These are phyloP conservation scores for Pichia sp. DNA, from an alignment of 1,139 yeast species.

Conservation along the genomic window DNA sequence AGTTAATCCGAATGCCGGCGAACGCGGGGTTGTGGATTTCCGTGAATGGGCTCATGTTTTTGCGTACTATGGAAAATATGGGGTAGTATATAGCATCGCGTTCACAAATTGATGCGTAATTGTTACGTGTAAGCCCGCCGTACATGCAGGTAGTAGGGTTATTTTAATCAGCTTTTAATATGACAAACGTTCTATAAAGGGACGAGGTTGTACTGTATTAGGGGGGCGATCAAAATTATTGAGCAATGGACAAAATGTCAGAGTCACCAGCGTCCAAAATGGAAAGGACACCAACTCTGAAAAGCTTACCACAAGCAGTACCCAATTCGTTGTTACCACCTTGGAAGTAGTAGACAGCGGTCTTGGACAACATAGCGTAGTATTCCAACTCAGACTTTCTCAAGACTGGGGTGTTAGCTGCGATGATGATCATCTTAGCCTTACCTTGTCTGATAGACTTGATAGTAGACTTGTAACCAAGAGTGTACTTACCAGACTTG, in stretches of 20 bases:
- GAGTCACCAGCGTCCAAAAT: constrained; percentile 99
- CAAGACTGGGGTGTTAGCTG: constrained; percentile 99
- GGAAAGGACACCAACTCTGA: constrained; percentile 99
- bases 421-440: constrained; percentile 97
- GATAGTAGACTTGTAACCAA: constrained; percentile 99
- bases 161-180: no score
- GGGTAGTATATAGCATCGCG: no score
- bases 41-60: no score
- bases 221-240: no score
- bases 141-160: no score
- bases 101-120: no score
- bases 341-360: constrained; percentile 97
- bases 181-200: no score
- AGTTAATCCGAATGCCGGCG: no score
- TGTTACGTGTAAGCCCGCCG: no score
- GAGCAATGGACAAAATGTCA: constrained; percentile 72
- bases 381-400: constrained; percentile 99
- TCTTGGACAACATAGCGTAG: constrained; percentile 99
- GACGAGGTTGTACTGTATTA: no score
- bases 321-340: constrained; percentile 99
- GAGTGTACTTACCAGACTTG: constrained; percentile 99
- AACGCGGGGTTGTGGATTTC: no score
- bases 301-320: constrained; percentile 99
- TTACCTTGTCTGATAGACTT: constrained; percentile 98
- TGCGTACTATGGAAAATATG: no score